Conservation (phyloP, 225 moss, liverwort and hornwort genomes). For the Thuidium tamariscinum region DNA sequence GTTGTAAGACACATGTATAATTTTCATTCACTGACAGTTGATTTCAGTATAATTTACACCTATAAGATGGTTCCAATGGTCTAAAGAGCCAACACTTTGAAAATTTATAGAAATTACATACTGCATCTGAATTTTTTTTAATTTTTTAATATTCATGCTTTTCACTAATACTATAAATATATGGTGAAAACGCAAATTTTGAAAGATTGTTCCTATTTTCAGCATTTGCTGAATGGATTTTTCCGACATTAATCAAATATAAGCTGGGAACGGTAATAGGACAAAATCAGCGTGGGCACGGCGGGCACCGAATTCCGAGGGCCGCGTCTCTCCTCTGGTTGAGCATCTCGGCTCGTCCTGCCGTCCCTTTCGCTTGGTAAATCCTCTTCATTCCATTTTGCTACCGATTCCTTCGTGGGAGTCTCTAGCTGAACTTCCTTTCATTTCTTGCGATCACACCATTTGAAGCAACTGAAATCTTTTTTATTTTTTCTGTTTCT, state of each 20-base stretch:
- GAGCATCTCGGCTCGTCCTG: background rate
- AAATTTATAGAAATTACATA: too few species aligned
- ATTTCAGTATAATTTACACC: too few species aligned
- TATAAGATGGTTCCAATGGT: too few species aligned
- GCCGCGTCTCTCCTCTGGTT: too few species aligned
- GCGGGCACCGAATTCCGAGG: background rate
- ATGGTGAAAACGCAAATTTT: rapidly evolving
- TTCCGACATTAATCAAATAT: background rate
- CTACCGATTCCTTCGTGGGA: background rate
- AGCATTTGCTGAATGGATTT: background rate
- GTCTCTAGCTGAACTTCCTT: background rate
- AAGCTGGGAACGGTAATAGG: background rate
- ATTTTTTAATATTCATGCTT: too few species aligned
- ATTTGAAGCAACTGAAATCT: background rate
- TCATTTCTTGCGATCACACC: background rate
- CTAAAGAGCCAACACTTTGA: too few species aligned
- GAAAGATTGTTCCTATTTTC: background rate
- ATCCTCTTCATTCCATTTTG: background rate
- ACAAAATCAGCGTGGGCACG: too few species aligned
- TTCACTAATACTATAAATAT: too few species aligned
- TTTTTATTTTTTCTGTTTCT: background rate
- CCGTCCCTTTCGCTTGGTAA: background rate
- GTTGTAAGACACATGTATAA: too few species aligned
- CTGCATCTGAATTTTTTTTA: too few species aligned
- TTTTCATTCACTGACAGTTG: too few species aligned